phyloP scores from a whole-genome alignment of 306 rosid genomes.

The Vigna nakashimae region DNA sequence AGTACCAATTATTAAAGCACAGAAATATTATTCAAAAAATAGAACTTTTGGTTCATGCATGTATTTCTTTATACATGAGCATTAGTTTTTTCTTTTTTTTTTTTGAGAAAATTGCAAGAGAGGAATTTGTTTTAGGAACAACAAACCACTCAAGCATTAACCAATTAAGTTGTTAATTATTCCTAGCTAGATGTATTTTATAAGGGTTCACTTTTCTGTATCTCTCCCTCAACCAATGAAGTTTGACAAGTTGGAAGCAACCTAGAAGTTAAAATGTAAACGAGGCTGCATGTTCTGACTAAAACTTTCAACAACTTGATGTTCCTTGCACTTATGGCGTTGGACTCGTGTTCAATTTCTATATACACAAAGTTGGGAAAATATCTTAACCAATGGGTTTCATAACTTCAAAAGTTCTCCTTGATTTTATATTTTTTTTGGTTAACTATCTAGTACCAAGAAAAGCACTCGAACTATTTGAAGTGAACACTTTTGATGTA shows the following conservation, averaged over 20 bases:
- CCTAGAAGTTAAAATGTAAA: constrained; percentile 16
- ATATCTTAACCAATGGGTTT: neutral
- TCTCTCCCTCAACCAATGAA: constrained; percentile 16
- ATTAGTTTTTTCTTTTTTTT: neutral
- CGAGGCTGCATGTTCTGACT: constrained; percentile 12
- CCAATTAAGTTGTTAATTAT: neutral
- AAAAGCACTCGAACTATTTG: too few species aligned
- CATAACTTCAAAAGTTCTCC: neutral
- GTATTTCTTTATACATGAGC: constrained; percentile 1
- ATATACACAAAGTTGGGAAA: neutral
- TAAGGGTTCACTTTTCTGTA: neutral
- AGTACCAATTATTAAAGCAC: constrained; percentile 31
- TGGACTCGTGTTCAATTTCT: neutral
- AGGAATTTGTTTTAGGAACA: neutral
- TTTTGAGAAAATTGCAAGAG: neutral
- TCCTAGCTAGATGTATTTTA: neutral
- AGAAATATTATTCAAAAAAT: constrained; percentile 2
- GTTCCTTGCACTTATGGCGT: too few species aligned
- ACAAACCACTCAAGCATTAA: neutral
- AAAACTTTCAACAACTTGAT: constrained; percentile 10
- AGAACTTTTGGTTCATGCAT: constrained; percentile 2
- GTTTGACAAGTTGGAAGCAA: constrained; percentile 28
- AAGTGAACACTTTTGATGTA: neutral
- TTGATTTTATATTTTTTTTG: neutral
- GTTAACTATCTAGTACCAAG: neutral